A percentile compares a stretch with the other conserved stretches of the same genome.
Conservation (phyloP, 2,329 filamentous ascomycete genomes). For the Ceratocystis colombiana region DNA sequence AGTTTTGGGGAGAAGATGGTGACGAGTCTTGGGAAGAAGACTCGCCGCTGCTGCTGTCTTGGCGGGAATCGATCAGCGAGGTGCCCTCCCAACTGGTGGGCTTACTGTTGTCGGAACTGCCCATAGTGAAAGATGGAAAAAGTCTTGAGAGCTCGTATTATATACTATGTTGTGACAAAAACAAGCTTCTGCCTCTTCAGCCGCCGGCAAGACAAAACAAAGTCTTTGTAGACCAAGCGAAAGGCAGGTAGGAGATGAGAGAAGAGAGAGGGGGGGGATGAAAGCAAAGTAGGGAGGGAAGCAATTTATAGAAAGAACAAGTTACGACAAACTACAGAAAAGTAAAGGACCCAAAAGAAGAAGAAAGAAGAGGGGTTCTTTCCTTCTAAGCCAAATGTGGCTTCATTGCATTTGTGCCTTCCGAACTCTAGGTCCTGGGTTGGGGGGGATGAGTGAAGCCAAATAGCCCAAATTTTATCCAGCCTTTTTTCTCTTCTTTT, state of each 20-base stretch:
- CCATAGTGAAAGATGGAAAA: conserved; percentile 6
- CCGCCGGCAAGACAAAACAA: conserved; percentile 5
- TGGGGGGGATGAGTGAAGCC: background rate
- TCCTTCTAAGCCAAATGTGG: conserved; percentile 4
- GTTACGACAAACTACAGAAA: background rate
- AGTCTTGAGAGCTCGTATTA: background rate
- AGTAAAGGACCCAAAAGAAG: conserved; percentile 4
- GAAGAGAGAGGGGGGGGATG: conserved; percentile 1
- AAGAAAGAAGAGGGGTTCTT: conserved; percentile 8
- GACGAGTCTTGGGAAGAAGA: conserved; percentile 15
- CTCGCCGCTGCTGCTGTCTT: conserved; percentile 23
- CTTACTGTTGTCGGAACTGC: background rate
- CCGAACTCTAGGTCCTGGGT: background rate
- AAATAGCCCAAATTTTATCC: background rate
- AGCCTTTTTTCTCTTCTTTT: background rate
- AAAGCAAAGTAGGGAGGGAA: background rate
- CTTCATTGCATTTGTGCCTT: background rate
- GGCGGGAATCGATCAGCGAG: conserved; percentile 4
- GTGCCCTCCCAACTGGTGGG: conserved; percentile 16
- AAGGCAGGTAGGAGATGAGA: conserved; percentile 3
- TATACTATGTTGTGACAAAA: background rate
- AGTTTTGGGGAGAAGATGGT: background rate
- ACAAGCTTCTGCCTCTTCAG: conserved; percentile 3
- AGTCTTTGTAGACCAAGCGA: background rate
- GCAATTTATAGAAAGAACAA: background rate